phyloP scores from a whole-genome alignment of 768 basidiomycete species.

The Chlorophyllum brunneum region DNA sequence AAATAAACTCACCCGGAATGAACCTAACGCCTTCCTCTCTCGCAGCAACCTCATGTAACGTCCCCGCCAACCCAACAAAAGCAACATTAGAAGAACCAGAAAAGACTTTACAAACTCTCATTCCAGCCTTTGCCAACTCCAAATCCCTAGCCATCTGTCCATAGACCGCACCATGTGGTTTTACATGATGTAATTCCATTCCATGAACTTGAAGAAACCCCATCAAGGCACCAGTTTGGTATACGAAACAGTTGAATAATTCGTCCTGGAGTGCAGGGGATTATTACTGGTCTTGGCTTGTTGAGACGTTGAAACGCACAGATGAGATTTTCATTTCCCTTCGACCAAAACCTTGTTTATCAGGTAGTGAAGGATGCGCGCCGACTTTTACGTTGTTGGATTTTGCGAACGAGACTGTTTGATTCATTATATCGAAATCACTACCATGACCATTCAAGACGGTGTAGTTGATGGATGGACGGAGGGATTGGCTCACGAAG shows the following conservation, averaged over 20 bases:
- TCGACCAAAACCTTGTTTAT: constrained; percentile 62
- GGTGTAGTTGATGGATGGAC: too few species aligned
- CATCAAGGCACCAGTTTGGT: constrained; percentile 63
- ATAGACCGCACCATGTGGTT: constrained; percentile 61
- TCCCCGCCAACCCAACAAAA: constrained; percentile 62
- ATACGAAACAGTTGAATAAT: constrained; percentile 52
- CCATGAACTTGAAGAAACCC: constrained; percentile 56
- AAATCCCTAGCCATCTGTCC: constrained; percentile 55
- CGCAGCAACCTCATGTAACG: constrained; percentile 55
- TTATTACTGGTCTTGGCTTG: too few species aligned
- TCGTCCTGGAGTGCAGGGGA: constrained; percentile 55
- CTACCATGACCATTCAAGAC: constrained; percentile 21
- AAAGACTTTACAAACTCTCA: constrained; percentile 52
- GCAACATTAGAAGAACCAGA: constrained; percentile 40
- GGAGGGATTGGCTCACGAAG: constrained; percentile 41
- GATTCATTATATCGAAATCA: constrained; percentile 63
- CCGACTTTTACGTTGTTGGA: constrained; percentile 53
- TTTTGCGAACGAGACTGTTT: constrained; percentile 57
- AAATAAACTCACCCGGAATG: constrained; percentile 45
- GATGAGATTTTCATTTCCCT: constrained; percentile 61
- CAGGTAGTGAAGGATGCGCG: constrained; percentile 64
- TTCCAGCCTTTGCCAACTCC: constrained; percentile 49
- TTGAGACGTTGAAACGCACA: constrained; percentile 27
- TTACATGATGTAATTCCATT: constrained; percentile 54
- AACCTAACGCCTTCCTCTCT: constrained; percentile 53